These are phyloP conservation scores for Debaryomyces singareniensis DNA, from an alignment of 1,139 yeast species.

Conservation along the genomic window DNA sequence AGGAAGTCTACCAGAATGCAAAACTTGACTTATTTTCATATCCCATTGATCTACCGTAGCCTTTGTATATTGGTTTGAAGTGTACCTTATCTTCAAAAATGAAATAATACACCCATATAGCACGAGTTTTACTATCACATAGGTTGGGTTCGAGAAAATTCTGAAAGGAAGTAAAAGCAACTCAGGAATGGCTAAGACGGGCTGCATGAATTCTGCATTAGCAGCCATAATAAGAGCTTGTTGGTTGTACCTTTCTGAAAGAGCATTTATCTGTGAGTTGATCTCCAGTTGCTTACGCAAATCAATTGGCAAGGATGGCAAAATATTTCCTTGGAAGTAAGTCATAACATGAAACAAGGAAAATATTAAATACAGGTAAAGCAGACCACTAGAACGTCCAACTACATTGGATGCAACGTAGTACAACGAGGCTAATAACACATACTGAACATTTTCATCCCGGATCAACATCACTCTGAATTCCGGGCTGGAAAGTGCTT, in stretches of 20 bases:
- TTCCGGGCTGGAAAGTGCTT: conserved; percentile 2
- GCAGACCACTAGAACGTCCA: conserved; percentile 29
- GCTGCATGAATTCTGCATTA: conserved; percentile 34
- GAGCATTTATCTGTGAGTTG: conserved; percentile 21
- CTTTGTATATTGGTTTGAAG: conserved; percentile 36
- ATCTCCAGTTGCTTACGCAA: conserved; percentile 15
- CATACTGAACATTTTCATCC: conserved; percentile 50
- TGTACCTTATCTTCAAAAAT: conserved; percentile 42
- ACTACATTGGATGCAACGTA: conserved; percentile 23
- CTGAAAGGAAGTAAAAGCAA: conserved; percentile 7
- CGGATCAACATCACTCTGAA: conserved; percentile 12
- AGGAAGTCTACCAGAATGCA: conserved; percentile 20
- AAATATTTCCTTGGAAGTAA: conserved; percentile 36
- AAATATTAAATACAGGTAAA: conserved; percentile 51
- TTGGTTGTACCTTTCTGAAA: conserved; percentile 37
- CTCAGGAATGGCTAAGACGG: conserved; percentile 14
- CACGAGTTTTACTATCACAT: conserved; percentile 11
- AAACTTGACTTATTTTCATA: conserved; percentile 18
- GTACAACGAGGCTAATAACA: conserved; percentile 34
- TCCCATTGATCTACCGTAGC: conserved; percentile 36
- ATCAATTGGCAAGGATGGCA: conserved; percentile 14
- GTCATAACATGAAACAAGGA: conserved; percentile 51
- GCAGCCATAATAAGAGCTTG: conserved; percentile 44
- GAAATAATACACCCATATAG: conserved; percentile 24
- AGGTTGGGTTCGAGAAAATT: conserved; percentile 12